Evolutionary conservation across 1,284 basidiomycete genomes (phyloP).

Genomic region (Pulveroboletus sp.): DNA sequence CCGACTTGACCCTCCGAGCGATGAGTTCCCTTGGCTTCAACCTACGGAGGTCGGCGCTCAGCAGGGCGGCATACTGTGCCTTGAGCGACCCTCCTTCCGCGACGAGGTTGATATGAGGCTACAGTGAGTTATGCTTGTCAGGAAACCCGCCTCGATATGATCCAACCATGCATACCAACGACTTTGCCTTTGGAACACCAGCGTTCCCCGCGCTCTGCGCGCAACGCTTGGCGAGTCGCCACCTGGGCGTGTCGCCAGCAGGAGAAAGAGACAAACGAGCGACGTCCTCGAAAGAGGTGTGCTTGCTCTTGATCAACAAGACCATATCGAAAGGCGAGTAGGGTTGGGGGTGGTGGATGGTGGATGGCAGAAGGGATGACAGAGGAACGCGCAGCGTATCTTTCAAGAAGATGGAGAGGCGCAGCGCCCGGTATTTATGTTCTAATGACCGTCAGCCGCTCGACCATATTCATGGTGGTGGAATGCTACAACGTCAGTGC

Average conservation of each 20-base stretch:
- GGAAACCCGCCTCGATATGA: neutral
- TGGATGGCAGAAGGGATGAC: neutral
- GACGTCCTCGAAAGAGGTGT: constrained; percentile 10
- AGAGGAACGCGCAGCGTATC: constrained; percentile 3
- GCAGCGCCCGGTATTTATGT: neutral
- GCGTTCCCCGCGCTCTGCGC: neutral
- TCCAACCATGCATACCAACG: neutral
- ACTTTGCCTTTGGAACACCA: constrained; percentile 10
- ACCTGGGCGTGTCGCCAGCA: neutral
- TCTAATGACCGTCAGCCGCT: neutral
- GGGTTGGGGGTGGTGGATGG: neutral
- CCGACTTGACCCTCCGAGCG: constrained; percentile 6
- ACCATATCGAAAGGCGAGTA: constrained; percentile 1
- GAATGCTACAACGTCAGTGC: constrained; percentile 1
- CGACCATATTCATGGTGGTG: neutral
- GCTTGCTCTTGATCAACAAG: no score
- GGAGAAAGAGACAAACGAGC: constrained; percentile 2
- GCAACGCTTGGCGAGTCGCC: neutral
- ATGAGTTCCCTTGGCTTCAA: constrained; percentile 4
- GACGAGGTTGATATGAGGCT: constrained; percentile 12
- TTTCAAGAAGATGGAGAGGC: neutral
- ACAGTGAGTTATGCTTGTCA: neutral
- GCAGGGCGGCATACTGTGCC: neutral
- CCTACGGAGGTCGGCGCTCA: neutral
- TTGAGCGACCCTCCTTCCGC: constrained; percentile 3